phyloP scores from a whole-genome alignment of 2,329 filamentous ascomycete species.

The Fusarium proliferatum region DNA sequence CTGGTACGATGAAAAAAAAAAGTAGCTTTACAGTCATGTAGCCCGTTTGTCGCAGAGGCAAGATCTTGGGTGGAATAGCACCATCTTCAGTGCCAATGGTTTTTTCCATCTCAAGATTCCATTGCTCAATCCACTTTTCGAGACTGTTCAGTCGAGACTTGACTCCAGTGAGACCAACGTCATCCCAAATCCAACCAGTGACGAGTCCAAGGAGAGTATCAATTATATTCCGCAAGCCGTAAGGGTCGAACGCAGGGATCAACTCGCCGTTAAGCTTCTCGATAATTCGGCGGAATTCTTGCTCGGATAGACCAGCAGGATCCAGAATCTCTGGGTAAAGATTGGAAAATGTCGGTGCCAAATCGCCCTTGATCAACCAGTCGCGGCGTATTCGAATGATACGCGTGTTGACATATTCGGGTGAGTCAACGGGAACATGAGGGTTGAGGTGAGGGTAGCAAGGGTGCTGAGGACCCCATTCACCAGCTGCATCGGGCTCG shows the following conservation, averaged over 20 bases:
- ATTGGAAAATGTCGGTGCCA: slow-evolving; percentile 93
- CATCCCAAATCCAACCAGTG: slow-evolving; percentile 96
- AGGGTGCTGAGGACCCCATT: slow-evolving; percentile 94
- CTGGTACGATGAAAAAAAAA: background rate
- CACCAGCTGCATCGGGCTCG: slow-evolving; percentile 74
- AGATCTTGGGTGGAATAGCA: slow-evolving; percentile 72
- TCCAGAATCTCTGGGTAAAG: slow-evolving; percentile 96
- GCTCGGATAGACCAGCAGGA: slow-evolving; percentile 81
- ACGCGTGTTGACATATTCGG: slow-evolving; percentile 80
- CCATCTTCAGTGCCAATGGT: slow-evolving; percentile 62
- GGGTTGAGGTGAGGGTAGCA: slow-evolving; percentile 95
- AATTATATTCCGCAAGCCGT: slow-evolving; percentile 78
- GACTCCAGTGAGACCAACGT: slow-evolving; percentile 79
- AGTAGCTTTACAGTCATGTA: slow-evolving; percentile 79
- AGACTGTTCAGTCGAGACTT: slow-evolving; percentile 77
- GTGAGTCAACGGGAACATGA: slow-evolving; percentile 82
- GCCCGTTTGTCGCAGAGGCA: slow-evolving; percentile 82
- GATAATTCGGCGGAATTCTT: slow-evolving; percentile 85
- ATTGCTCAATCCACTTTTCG: slow-evolving; percentile 85
- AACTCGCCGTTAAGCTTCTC: slow-evolving; percentile 84
- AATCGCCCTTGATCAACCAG: slow-evolving; percentile 89
- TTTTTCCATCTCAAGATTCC: slow-evolving; percentile 80
- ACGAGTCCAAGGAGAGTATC: slow-evolving; percentile 83
- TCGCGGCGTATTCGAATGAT: slow-evolving; percentile 93
- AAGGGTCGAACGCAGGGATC: slow-evolving; percentile 82